Base-by-base conservation (phyloP, 495 filamentous ascomycete species). In the Tetracladium setigerum region DNA sequence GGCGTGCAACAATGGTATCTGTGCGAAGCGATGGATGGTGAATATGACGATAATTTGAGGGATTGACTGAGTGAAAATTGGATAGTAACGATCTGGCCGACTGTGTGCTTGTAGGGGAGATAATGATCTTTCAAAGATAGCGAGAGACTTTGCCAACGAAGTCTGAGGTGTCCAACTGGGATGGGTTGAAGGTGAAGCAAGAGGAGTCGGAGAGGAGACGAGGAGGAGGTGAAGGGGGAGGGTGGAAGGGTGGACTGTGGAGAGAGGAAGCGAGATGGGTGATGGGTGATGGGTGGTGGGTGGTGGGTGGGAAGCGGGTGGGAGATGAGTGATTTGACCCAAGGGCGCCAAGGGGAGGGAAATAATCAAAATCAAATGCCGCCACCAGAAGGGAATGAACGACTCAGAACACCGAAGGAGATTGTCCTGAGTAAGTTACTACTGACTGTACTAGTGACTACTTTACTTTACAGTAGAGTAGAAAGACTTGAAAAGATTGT, bases 91-190 rank as follows among this genome's bases (percentile, higher is more conserved):
- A 24, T n/a, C 48, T 56, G 38, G 53, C 45, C 16, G 5, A 16
- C 32, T 44, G 45, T 52, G 49, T 54, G 50, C 34, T 36, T 14
- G 38, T 15, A 31, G 32, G 18, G 27, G n/a, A 32, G 22, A 30
- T 32, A 38, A 39, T 44, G 31, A 33, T 47, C 15, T 52, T 38
- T 52, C 49, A 47, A 55, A 57, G 56, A 64, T 51, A 42, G 58
- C 57, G 55, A 54, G 61, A 70, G 69, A 74, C 72, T 76, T 69
- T 76, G 72, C 72, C 71, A 76, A 76, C 72, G 72, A 73, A 74
- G 71, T 63, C 71, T 60, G 69, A 58, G 63, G 56, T 47, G 52
- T 49, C 43, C 22, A 27, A 27, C 22, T 27, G 47, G 55, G 39
- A 35, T 50, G 54, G 46, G 50, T 53, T 40, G 33, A 42, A 44